Evolutionary conservation across 2,329 filamentous ascomycete species (phyloP).

Genomic region (Cladosporium cucumerinum): DNA sequence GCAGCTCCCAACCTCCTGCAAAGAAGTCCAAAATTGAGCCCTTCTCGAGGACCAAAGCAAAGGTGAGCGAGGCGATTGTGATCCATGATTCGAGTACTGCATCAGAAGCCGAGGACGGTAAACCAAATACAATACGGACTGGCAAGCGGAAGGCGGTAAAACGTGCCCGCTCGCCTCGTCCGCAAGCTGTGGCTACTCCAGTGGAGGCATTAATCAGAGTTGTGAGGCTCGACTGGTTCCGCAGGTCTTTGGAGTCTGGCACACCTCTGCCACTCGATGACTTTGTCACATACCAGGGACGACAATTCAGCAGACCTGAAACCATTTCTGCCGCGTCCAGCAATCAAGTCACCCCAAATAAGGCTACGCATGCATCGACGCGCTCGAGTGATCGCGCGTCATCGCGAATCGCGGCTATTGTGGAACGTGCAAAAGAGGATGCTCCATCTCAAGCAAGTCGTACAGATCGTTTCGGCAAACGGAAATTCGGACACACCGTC

Average conservation of each 20-base stretch:
- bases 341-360: background rate
- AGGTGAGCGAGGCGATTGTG: conserved; percentile 17
- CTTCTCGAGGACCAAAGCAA: background rate
- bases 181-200: too few relatives aligned
- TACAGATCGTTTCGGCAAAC: conserved; percentile 26
- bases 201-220: conserved; percentile 40
- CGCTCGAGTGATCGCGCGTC: background rate
- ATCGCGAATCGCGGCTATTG: conserved; percentile 28
- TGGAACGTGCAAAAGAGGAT: conserved; percentile 52
- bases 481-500: conserved; percentile 24
- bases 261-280: conserved; percentile 44
- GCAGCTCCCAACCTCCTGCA: background rate
- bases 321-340: background rate
- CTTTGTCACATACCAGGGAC: conserved; percentile 53
- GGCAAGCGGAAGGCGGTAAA: background rate
- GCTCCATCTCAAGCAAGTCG: conserved; percentile 19
- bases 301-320: conserved; percentile 25
- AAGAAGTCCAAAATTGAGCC: conserved; percentile 14
- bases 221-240: conserved; percentile 54
- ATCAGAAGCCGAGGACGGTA: conserved; percentile 26
- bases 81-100: conserved; percentile 36
- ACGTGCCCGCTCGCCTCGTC: background rate
- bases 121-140: background rate
- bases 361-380: background rate
- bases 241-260: conserved; percentile 44